These are phyloP conservation scores for Stephania cephalantha DNA, from an alignment of 164 flowering plant genomes.

Conservation along the genomic window DNA sequence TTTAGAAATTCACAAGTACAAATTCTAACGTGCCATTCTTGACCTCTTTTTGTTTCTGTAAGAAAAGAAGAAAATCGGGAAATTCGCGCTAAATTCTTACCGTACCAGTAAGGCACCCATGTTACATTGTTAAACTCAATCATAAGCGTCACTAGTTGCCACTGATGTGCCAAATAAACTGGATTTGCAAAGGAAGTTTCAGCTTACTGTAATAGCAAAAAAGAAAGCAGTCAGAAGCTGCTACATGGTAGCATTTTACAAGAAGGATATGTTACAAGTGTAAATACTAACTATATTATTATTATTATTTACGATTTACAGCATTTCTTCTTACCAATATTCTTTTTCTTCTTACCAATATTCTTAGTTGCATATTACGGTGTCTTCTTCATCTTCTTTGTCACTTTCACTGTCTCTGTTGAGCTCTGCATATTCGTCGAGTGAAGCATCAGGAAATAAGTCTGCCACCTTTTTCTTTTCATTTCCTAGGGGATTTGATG, in stretches of 20 bases:
- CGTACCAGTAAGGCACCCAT: neutral
- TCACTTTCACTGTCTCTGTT: constrained; percentile 24
- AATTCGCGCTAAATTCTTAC: neutral
- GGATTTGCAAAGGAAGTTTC: neutral
- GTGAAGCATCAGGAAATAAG: constrained; percentile 37
- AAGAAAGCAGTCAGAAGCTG: neutral
- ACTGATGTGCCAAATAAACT: neutral
- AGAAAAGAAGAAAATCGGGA: neutral
- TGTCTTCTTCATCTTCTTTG: constrained; percentile 10
- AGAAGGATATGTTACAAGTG: neutral
- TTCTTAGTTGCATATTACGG: constrained; percentile 10
- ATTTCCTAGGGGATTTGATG: constrained; percentile 17
- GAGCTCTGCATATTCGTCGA: constrained; percentile 45
- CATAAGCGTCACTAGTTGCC: neutral
- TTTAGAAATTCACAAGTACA: neutral
- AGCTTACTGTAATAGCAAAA: neutral
- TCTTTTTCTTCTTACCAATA: neutral
- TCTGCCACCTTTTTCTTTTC: constrained; percentile 46
- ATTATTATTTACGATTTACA: neutral
- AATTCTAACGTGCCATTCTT: neutral
- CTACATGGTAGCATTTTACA: neutral
- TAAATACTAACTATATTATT: neutral
- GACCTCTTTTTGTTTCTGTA: neutral
- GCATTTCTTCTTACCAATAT: neutral
- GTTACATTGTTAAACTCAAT: neutral